Evolutionary conservation across 345 rosid species (phyloP), one percentile per base, ranked within the genome.

Genomic region (Linum lewisii): DNA sequence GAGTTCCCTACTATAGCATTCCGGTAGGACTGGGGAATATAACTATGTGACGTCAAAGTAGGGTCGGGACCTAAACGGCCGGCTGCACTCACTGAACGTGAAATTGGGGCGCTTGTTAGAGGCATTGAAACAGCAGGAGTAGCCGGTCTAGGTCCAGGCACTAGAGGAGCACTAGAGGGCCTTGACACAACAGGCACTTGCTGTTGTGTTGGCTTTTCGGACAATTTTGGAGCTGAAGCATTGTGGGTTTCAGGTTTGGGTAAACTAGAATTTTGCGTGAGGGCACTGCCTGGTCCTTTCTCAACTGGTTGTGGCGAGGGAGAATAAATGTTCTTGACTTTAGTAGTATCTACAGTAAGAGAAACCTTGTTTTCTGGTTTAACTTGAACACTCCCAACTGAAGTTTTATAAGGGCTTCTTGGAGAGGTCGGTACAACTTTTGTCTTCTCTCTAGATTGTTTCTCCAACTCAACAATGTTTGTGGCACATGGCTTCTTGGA

Each of bases 81-180:
- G 62, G 86, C 77, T 64, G 95, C 94, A 82, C 95, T 89, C 37
- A 79, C 81, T 21, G 96, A 84, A 37, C 93, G 88, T 44, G 93
- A 75, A 58, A 93, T 90, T 24, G 66, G 68, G 19, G 95, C 79
- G 13, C 83, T 50, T 18, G 88, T 59, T 61, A 82, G 91, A 72
- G 77, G 82, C 73, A 76, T 21, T 58, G 96, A 77, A 54, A 73
- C 73, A 34, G 70, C 74, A 61, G 88, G 82, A 57, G 83, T 64
- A 42, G 81, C 62, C 47, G 80, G 80, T 63, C 81, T 70, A 34
- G 68, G 76, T 62, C 69, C 85, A 59, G 89, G 95, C 54, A 76
- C 73, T 51, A 89, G 62, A 42, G 99, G 95, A 68, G 95, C 91
- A 77, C 95, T 89, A 47, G 90, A 85, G 49, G 97, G 95, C 82